A percentile compares a stretch with the other conserved stretches of the same genome.
Conservation (phyloP, 2,329 filamentous ascomycete genomes). For the Myriosclerotinia duriaeana region DNA sequence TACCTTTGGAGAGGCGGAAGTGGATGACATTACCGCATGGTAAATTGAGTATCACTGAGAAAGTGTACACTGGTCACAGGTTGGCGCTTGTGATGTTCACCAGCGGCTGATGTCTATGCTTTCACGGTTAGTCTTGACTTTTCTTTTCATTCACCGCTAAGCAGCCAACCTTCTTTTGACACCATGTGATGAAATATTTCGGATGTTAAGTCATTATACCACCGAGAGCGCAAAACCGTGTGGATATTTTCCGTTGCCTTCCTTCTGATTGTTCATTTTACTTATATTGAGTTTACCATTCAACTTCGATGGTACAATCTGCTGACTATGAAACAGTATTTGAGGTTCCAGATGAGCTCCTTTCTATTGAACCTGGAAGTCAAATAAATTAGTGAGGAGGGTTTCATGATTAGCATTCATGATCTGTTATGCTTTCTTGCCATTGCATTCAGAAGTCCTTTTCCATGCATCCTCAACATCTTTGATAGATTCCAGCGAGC, state of each 20-base stretch:
- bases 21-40: constrained; percentile 95
- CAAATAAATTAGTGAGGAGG: background rate
- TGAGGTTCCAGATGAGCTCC: background rate
- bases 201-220: constrained; percentile 91
- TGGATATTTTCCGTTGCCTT: constrained; percentile 99
- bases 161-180: background rate
- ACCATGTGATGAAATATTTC: constrained; percentile 82
- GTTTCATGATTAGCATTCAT: no score
- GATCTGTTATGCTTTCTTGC: no score
- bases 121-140: background rate
- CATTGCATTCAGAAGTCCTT: no score
- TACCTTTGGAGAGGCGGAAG: constrained; percentile 92
- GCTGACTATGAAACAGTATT: background rate
- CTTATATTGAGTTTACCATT: background rate
- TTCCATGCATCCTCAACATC: no score
- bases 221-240: constrained; percentile 92
- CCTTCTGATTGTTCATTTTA: constrained; percentile 73
- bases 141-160: background rate
- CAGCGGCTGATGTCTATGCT: background rate
- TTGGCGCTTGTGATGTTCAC: background rate
- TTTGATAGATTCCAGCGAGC: no score
- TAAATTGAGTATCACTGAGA: constrained; percentile 44
- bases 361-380: background rate
- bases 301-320: background rate
- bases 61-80: background rate